Percentiles rank a stretch among this genome's conserved stretches.
phyloP scores from a whole-genome alignment of 2,329 filamentous ascomycete species.

The Remersonia thermophila region DNA sequence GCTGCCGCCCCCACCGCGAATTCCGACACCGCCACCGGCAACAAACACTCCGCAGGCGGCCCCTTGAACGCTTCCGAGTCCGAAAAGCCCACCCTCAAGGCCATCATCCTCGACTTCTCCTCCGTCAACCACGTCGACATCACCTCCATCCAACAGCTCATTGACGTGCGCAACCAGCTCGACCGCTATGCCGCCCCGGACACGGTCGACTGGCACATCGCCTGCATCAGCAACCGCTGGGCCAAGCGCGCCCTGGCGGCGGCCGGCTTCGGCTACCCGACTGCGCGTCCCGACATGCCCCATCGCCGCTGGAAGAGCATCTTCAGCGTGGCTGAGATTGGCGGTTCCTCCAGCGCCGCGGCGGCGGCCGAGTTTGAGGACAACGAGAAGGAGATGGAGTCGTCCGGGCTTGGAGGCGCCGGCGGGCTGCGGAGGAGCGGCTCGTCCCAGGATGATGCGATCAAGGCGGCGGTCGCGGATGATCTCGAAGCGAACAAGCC shows the following conservation, averaged over 20 bases:
- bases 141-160: conserved; percentile 81
- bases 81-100: conserved; percentile 29
- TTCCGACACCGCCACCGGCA: too few relatives aligned
- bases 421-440: conserved; percentile 3
- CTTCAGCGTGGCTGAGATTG: conserved; percentile 79
- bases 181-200: conserved; percentile 73
- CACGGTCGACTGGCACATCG: conserved; percentile 87
- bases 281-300: conserved; percentile 35
- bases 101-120: conserved; percentile 88
- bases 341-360: conserved; percentile 58
- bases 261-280: conserved; percentile 80
- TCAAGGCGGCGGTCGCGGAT: conserved; percentile 1
- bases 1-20: conserved; percentile 7
- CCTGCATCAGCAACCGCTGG: conserved; percentile 89
- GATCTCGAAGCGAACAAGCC: conserved; percentile 2
- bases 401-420: conserved; percentile 2
- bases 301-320: conserved; percentile 81
- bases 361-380: conserved; percentile 51
- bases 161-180: conserved; percentile 89
- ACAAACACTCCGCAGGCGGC: too few relatives aligned
- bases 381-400: conserved; percentile 37
- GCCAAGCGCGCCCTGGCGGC: conserved; percentile 80
- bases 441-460: background rate
- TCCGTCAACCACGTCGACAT: conserved; percentile 90
- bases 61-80: conserved; percentile 2